Conservation (phyloP, 2,329 filamentous ascomycete genomes). For the Colletotrichum lentis region DNA sequence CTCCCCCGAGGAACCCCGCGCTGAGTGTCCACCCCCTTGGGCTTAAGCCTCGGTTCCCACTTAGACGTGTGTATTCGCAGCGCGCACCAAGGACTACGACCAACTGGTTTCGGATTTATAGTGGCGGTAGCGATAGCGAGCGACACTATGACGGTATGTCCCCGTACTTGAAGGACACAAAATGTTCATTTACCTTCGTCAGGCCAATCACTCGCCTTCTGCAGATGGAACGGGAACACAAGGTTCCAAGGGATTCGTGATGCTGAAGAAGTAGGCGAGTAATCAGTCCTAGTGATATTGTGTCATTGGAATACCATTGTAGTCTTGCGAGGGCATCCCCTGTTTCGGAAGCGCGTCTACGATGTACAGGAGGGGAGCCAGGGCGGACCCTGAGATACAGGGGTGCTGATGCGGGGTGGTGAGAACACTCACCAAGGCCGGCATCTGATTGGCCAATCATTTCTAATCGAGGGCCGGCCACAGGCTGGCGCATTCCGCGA, state of each 20-base stretch:
- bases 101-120: conserved; percentile 14
- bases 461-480: conserved; percentile 7
- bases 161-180: no score
- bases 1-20: conserved; percentile 31
- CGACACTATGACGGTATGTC: no score
- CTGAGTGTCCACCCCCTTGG: background rate
- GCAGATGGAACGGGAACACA: background rate
- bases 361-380: background rate
- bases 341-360: background rate
- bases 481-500: conserved; percentile 24
- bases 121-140: background rate
- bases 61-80: no score
- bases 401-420: conserved; percentile 29
- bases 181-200: no score
- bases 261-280: background rate
- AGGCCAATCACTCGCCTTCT: no score
- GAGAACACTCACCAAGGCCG: background rate
- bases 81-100: background rate
- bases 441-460: conserved; percentile 27
- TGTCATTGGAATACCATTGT: no score
- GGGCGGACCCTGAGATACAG: conserved; percentile 31
- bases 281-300: background rate
- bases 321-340: background rate
- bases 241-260: background rate
- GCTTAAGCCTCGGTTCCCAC: conserved; percentile 26